These are phyloP conservation scores for Aspergillus spinulosporus DNA, from an alignment of 2,329 filamentous ascomycete genomes.

Conservation along the genomic window DNA sequence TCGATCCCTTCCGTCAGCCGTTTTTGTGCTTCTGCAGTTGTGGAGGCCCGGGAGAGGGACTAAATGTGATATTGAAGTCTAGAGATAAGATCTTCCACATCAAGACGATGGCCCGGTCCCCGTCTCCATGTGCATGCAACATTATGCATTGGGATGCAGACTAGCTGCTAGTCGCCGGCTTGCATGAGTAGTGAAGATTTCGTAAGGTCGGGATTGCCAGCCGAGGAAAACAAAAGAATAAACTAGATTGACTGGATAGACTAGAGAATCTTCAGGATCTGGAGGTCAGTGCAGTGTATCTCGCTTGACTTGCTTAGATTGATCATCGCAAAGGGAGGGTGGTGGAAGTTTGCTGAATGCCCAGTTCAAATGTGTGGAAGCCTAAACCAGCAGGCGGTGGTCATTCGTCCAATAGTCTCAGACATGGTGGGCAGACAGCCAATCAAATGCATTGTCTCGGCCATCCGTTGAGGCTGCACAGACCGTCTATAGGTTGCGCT, in stretches of 20 bases:
- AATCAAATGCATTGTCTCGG: slow-evolving; percentile 21
- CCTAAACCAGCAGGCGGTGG: slow-evolving; percentile 15
- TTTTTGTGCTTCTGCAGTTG: not conserved
- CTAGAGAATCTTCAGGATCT: not conserved
- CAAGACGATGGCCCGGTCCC: not conserved
- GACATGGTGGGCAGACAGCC: slow-evolving; percentile 16
- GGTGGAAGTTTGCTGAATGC: not conserved
- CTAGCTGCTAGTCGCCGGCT: slow-evolving; percentile 10
- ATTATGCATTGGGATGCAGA: slow-evolving; percentile 4
- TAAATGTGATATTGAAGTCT: not conserved
- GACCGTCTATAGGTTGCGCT: slow-evolving; percentile 12
- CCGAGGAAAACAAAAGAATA: not conserved
- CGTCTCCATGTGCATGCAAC: slow-evolving; percentile 1
- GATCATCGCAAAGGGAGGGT: not conserved
- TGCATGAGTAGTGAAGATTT: slow-evolving; percentile 4
- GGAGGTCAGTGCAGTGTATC: not conserved
- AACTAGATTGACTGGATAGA: not conserved
- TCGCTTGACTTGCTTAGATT: slow-evolving; percentile 7
- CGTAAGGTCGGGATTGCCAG: slow-evolving; percentile 3
- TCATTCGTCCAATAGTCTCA: slow-evolving; percentile 22
- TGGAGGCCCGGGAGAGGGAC: not conserved
- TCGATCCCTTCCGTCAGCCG: slow-evolving; percentile 3
- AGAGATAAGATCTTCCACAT: slow-evolving; percentile 11
- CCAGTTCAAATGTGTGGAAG: not conserved
- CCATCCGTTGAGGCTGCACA: not conserved